These are phyloP conservation scores for Salicornia ramosissima DNA, from an alignment of 148 eudicot species.

Conservation along the genomic window DNA sequence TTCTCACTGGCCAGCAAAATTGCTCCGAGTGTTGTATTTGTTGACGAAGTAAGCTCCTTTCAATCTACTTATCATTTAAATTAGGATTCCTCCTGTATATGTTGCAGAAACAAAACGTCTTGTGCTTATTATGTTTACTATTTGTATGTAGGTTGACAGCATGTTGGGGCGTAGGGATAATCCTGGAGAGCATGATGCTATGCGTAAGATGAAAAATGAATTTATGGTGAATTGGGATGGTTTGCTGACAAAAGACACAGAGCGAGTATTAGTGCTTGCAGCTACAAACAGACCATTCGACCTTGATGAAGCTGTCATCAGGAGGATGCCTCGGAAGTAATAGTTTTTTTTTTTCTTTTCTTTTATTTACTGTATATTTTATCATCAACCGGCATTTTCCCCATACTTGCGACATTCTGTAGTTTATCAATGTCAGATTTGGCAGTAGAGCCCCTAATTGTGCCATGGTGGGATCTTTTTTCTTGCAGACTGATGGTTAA, in stretches of 20 bases:
- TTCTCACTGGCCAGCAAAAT: slow-evolving; percentile 94
- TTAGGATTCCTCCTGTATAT: neutral
- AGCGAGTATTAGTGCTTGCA: slow-evolving; percentile 89
- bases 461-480: neutral
- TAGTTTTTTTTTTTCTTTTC: neutral
- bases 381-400: neutral
- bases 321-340: slow-evolving; percentile 92
- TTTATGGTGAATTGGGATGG: slow-evolving; percentile 99
- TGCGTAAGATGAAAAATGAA: slow-evolving; percentile 98
- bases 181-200: slow-evolving; percentile 95
- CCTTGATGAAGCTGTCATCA: slow-evolving; percentile 95
- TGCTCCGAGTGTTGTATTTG: slow-evolving; percentile 94
- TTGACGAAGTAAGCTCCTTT: slow-evolving; percentile 71
- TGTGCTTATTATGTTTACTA: neutral
- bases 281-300: slow-evolving; percentile 97
- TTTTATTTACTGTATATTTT: too few species aligned
- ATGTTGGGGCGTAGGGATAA: slow-evolving; percentile 93
- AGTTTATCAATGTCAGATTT: neutral
- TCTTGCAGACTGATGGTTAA: slow-evolving; percentile 82
- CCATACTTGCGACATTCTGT: neutral
- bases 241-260: slow-evolving; percentile 84
- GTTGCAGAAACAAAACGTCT: neutral
- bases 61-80: neutral
- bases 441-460: neutral
- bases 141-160: slow-evolving; percentile 72